Base-by-base conservation (phyloP, 176 grass and related monocot genomes). In the Avena insularis region DNA sequence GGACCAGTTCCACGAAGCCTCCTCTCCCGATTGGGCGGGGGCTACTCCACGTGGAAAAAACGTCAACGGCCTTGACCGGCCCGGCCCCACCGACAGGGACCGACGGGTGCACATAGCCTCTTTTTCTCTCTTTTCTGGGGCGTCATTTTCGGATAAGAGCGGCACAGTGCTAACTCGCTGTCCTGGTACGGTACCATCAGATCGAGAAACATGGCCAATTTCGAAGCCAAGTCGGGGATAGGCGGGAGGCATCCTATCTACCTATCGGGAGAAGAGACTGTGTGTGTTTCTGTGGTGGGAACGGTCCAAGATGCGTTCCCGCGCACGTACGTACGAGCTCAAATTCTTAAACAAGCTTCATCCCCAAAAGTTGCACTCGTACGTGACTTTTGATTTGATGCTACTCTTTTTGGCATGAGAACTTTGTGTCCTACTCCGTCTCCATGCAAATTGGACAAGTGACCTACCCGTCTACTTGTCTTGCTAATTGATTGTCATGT, bases 11-110 rank as follows among this genome's bases (percentile, higher is more conserved):
- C 33, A 35, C 33, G 33, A 35, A 35, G 0, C 33, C 33, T 4
- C 33, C 33, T 35, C 33, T 35, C 33, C 0, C 33, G 3, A 35
- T 35, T 35, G 33, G 33, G 33, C 0, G 0, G 3, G 33, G 33
- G 33, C 33, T 0, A 0, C 33, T 86, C 82, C 90, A 95, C 93
- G 90, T 92, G 93, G 84, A 91, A 29, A 82, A 62, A 79, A 17
- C 21, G 91, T 95, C 91, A 95, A 89, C 63, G 57, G 8, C 60
- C 73, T 87, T 89, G 90, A 92, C 90, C 38, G 40, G 60, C 81
- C 11, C 33, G 53, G 40, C 68, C 17, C 64, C 79, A 55, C 72
- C 3, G n/a, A 20, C 27, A 12, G 62, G 47, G 17, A 48, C 29
- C 27, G 6, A n/a, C 59, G 59, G 50, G 4, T 4, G 13, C 8